Evolutionary conservation across 2,329 filamentous ascomycete genomes (phyloP), one percentile per base, ranked within the genome.

Genomic region (Colletotrichum theobromicola): DNA sequence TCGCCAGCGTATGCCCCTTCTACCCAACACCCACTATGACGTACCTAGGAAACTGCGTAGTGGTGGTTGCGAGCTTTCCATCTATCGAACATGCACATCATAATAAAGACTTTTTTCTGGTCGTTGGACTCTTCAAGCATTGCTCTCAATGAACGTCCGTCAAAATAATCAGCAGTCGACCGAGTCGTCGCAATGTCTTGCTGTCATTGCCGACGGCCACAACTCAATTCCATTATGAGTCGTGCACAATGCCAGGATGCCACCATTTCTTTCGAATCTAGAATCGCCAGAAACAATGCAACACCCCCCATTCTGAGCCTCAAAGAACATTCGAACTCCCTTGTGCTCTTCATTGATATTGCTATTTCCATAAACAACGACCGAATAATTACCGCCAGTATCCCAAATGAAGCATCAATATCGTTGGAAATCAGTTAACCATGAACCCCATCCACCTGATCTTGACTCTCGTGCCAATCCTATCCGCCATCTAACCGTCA

Each of bases 341-440:
- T 13, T 7, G 10, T 50, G n/a, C 42, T 1, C 42, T 21, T 21
- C 42, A 50, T 50, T 13, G 42, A 50, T 50, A 12, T 50, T 4
- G 0, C n/a, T 0, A 13, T 21, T 13, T 21, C 2, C 42, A 24
- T 7, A 0, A 50, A 7, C 42, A 21, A 50, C 42, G 2, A n/a
- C 1, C n/a, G n/a, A 50, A 50, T 50, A 21, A 13, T n/a, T 50
- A 7, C 42, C 12, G n/a, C n/a, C n/a, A 21, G 10, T 0, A 12
- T n/a, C 42, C 42, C 21, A n/a, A 21, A 46, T 4, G 42, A 21
- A 50, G 10, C 4, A 21, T 21, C 6, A 21, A 50, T 13, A 2
- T 21, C 13, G 42, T 50, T 6, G 2, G 0, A 13, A 13, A 7
- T 4, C 42, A 50, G 42, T 21, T n/a, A 21, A 13, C n/a, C n/a